Evolutionary conservation across 192 early-diverging fungal genomes (phyloP).

Genomic region (Spizellomyces punctatus): DNA sequence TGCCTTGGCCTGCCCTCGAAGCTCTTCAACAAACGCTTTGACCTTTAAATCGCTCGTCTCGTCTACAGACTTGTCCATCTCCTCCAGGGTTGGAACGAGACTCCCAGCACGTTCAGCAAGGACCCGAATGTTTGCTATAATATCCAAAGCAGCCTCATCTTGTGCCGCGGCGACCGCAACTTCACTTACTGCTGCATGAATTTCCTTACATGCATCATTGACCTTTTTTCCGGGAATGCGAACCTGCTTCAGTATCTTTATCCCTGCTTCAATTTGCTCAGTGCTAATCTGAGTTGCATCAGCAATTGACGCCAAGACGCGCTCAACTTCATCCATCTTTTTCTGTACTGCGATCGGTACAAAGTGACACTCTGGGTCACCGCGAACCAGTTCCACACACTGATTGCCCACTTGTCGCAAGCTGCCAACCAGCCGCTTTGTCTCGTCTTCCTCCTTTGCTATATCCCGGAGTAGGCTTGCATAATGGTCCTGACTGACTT

Average conservation of each 20-base stretch:
- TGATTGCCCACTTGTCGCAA: background rate
- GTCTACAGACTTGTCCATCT: background rate
- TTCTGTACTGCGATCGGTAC: conserved; percentile 5
- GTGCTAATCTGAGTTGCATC: background rate
- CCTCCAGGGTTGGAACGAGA: conserved; percentile 1
- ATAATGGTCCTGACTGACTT: background rate
- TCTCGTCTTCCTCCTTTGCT: background rate
- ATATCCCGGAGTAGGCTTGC: background rate
- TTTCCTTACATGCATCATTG: conserved; percentile 18
- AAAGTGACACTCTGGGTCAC: conserved; percentile 1
- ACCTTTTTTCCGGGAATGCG: background rate
- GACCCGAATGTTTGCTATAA: conserved; percentile 12
- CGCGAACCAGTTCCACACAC: conserved; percentile 2
- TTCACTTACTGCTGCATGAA: conserved; percentile 8
- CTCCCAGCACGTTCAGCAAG: conserved; percentile 18
- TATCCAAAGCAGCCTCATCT: background rate
- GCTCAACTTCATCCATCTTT: conserved; percentile 4
- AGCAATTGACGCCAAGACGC: background rate
- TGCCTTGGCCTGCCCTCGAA: background rate
- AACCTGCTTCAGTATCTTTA: background rate
- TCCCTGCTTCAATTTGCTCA: background rate
- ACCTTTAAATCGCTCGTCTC: background rate
- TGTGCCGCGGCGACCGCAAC: conserved; percentile 6
- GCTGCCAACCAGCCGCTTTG: background rate
- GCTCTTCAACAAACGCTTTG: conserved; percentile 3